These are phyloP conservation scores for Hypoxylon crocopeplum DNA, from an alignment of 495 filamentous ascomycete genomes.

Conservation along the genomic window DNA sequence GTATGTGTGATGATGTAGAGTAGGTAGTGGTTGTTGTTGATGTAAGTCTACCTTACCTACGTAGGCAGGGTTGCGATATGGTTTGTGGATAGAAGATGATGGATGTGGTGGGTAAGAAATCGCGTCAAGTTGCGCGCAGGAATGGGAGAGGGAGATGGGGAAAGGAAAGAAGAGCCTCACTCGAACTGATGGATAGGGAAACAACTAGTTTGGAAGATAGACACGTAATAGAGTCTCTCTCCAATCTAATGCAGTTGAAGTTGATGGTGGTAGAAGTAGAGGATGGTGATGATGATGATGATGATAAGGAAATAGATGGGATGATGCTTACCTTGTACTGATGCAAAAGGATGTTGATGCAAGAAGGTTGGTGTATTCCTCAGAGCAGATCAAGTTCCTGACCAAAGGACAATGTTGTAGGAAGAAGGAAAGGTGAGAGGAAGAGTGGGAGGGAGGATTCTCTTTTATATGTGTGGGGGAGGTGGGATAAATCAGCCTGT, in stretches of 20 bases:
- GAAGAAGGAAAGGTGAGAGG: background rate
- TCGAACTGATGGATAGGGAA: background rate
- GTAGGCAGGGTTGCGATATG: background rate
- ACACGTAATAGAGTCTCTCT: background rate
- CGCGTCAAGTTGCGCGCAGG: constrained; percentile 1
- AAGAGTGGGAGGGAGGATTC: background rate
- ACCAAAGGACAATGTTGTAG: background rate
- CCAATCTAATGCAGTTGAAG: constrained; percentile 11
- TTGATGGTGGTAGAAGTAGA: constrained; percentile 16
- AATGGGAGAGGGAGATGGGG: too few species aligned
- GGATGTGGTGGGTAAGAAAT: background rate
- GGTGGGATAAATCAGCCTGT: too few species aligned
- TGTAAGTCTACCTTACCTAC: too few species aligned
- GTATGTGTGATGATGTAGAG: too few species aligned
- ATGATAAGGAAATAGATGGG: constrained; percentile 20
- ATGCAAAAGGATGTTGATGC: background rate
- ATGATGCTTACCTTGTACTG: constrained; percentile 6
- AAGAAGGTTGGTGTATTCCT: background rate
- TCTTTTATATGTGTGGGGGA: too few species aligned
- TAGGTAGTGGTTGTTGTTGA: too few species aligned
- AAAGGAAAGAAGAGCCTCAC: constrained; percentile 1
- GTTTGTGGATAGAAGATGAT: background rate
- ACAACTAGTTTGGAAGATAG: constrained; percentile 2
- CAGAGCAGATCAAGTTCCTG: background rate
- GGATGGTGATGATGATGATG: background rate